phyloP scores from a whole-genome alignment of 805 yeast genomes.

The Tetrapisispora taiwanensis region DNA sequence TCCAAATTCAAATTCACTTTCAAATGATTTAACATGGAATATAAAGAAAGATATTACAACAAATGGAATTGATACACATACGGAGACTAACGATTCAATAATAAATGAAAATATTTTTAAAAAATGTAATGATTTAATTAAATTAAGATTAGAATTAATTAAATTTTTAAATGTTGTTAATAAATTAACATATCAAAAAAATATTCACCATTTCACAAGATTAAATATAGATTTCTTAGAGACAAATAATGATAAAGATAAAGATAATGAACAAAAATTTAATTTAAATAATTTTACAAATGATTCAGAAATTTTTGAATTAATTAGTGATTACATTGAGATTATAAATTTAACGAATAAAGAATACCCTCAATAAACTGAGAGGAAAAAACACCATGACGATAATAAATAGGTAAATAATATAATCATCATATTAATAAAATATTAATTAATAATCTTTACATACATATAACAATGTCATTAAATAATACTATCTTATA shows the following conservation, averaged over 20 bases:
- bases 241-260: neutral
- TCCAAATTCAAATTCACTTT: too few species aligned
- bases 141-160: neutral
- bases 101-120: neutral
- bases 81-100: neutral
- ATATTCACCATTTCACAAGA: conserved; percentile 1
- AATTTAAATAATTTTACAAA: neutral
- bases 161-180: conserved; percentile 2
- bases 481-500: too few species aligned
- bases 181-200: conserved; percentile 3
- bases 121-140: neutral
- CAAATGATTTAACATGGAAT: conserved; percentile 38
- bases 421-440: too few species aligned
- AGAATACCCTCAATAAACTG: neutral
- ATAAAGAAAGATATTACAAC: conserved; percentile 59
- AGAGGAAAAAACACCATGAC: too few species aligned
- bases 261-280: neutral
- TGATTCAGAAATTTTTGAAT: conserved; percentile 3
- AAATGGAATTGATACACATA: neutral
- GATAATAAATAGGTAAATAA: too few species aligned
- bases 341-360: conserved; percentile 1
- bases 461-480: too few species aligned
- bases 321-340: conserved; percentile 1
- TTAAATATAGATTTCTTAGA: neutral
- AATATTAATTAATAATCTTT: too few species aligned